These are phyloP conservation scores for Telfairia occidentalis DNA, from an alignment of 331 rosid species.

Conservation along the genomic window DNA sequence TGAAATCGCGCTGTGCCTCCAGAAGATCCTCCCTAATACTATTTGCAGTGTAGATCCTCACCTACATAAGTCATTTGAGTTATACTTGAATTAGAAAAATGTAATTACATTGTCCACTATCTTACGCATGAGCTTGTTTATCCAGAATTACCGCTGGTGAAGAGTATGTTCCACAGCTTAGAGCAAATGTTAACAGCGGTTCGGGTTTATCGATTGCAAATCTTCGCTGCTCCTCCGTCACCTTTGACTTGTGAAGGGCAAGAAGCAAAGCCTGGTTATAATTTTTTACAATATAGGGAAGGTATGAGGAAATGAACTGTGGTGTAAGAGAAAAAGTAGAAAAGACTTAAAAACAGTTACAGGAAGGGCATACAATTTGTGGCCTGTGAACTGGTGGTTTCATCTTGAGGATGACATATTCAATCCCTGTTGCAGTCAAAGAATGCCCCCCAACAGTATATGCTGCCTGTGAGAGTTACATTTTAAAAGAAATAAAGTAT, in stretches of 20 bases:
- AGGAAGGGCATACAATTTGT: constrained; percentile 42
- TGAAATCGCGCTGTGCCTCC: constrained; percentile 55
- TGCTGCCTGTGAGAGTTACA: constrained; percentile 37
- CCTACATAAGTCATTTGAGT: constrained; percentile 20
- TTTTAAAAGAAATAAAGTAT: background rate
- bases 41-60: constrained; percentile 40
- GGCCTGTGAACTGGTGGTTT: constrained; percentile 74
- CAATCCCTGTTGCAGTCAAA: constrained; percentile 57
- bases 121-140: background rate
- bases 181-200: constrained; percentile 45
- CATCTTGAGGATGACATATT: constrained; percentile 53
- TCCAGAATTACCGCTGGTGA: constrained; percentile 55
- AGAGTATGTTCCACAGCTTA: constrained; percentile 62
- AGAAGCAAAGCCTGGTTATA: constrained; percentile 60
- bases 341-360: background rate
- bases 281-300: constrained; percentile 14
- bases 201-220: constrained; percentile 34
- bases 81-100: background rate
- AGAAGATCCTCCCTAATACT: constrained; percentile 49
- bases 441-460: constrained; percentile 68
- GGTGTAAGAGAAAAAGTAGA: constrained; percentile 10
- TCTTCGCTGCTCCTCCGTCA: constrained; percentile 52
- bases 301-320: constrained; percentile 9
- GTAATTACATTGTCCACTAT: background rate
- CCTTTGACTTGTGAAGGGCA: constrained; percentile 62